phyloP scores from a whole-genome alignment of 1,284 basidiomycete species.

The Meira nashicola region DNA sequence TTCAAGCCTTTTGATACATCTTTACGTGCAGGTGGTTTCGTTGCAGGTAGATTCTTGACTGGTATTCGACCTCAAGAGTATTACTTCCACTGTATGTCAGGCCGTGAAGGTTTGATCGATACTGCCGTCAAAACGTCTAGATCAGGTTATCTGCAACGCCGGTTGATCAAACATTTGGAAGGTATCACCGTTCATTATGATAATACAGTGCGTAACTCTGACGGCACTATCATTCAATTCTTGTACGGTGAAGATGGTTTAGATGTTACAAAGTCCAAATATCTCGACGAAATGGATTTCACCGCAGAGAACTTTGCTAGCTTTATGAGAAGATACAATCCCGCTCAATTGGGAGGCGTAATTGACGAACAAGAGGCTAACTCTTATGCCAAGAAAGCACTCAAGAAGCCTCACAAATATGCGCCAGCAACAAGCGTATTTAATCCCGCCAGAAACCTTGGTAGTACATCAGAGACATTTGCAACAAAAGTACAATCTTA shows the following conservation, averaged over 20 bases:
- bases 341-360: slow-evolving; percentile 61
- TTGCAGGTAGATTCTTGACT: slow-evolving; percentile 98
- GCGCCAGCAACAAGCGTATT: slow-evolving; percentile 73
- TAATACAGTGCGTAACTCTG: slow-evolving; percentile 92
- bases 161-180: slow-evolving; percentile 97
- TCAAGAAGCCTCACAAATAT: slow-evolving; percentile 74
- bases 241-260: slow-evolving; percentile 93
- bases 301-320: slow-evolving; percentile 80
- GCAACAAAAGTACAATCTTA: slow-evolving; percentile 77
- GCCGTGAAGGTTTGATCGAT: slow-evolving; percentile 96
- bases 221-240: slow-evolving; percentile 91
- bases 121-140: slow-evolving; percentile 99
- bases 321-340: slow-evolving; percentile 66
- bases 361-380: slow-evolving; percentile 69
- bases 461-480: slow-evolving; percentile 88
- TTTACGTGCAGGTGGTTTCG: slow-evolving; percentile 96
- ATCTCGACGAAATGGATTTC: slow-evolving; percentile 80
- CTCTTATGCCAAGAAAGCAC: slow-evolving; percentile 78
- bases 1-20: slow-evolving; percentile 96
- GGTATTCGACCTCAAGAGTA: slow-evolving; percentile 98
- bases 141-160: slow-evolving; percentile 95
- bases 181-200: slow-evolving; percentile 96
- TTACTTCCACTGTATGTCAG: slow-evolving; percentile 99
- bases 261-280: slow-evolving; percentile 76
- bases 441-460: slow-evolving; percentile 75